Base-by-base conservation (phyloP, 768 basidiomycete species). In the Leucosporidium scottii region DNA sequence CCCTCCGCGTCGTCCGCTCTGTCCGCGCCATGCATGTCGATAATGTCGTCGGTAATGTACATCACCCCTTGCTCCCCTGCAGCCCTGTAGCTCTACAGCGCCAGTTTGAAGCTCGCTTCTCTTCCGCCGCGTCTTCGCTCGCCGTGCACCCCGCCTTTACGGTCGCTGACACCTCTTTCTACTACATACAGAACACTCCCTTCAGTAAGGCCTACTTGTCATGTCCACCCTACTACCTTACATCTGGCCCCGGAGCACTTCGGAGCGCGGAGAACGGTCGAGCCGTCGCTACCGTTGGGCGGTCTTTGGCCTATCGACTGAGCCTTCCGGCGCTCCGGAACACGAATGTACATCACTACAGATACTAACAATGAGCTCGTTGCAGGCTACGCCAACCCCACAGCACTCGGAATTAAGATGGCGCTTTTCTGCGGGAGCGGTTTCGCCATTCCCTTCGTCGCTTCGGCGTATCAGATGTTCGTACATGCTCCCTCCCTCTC, bases 361-460 rank as follows among this genome's bases (percentile, higher is more conserved):
- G 39, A 44, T 17, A 13, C 39, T 44, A 13, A 44, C 39, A 17
- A 44, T 44, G 39, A 6, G 7, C 39, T 15, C 34, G 3, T n/a
- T 39, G 57, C 36, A 58, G 57, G 36, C 57, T 58, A 58, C 36
- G 21, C 57, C 34, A 58, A 39, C 57, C 34, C 34, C 23, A 39
- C n/a, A 23, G 57, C 36, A n/a, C 21, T 58, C n/a, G 57, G 18
- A 4, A 8, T 15, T 23, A 58, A 58, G 57, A 58, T 58, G 18
- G 25, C 39, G 12, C 17, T 20, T 8, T 58, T 58, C 57, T 58
- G 30, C 30, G 36, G 30, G 8, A 9, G 12, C 23, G 57, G 57
- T 0, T 58, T 58, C 57, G 34, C 57, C 9, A 58, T 39, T 36
- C 57, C 57, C 57, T 58, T 58, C 36, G 25, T 58, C 57, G 57